Base-by-base conservation (phyloP, 257 asterid genomes). In the Voacanga thouarsii region DNA sequence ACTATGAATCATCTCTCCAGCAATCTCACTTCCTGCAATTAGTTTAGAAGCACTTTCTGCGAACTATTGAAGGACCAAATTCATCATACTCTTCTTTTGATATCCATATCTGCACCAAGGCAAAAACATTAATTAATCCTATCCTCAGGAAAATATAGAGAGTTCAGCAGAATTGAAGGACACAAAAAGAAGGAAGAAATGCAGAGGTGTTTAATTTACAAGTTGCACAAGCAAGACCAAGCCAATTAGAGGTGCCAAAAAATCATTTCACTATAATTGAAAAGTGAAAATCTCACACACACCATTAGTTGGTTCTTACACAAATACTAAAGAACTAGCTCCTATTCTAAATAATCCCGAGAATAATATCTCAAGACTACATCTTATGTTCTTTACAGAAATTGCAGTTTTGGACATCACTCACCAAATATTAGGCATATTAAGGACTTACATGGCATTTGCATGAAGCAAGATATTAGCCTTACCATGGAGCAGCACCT, bases 401-500 rank as follows among this genome's bases (percentile, higher is more conserved):
- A 12, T 51, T 10, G 39, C n/a, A 39, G 21, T 39, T 63, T 26
- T 76, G 15, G 33, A 64, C 49, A 61, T 39, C 39, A 12, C 7
- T 45, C n/a, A 1, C 6, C 33, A 51, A n/a, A 23, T 6, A 0
- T 26, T 47, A 77, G 21, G 61, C 28, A 0, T 21, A 28, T 1
- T n/a, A n/a, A n/a, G 23, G 65, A 21, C 30, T 77, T 41, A 12
- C 18, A 16, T 71, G 7, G 41, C 7, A 24, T 66, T 18, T 23
- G 57, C 47, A 77, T 12, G 55, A 71, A 30, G 59, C 37, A 53
- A 51, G 47, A 39, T 12, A 71, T 61, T 30, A 26, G 76, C 15
- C 79, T 81, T 84, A 95, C 99, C 99, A 95, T 71, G 98, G 94
- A 78, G 99, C 92, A 68, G 84, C 93, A 59, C 90, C 75, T 49